phyloP scores from a whole-genome alignment of 2,329 filamentous ascomycete genomes.

The Aspergillus terreus region DNA sequence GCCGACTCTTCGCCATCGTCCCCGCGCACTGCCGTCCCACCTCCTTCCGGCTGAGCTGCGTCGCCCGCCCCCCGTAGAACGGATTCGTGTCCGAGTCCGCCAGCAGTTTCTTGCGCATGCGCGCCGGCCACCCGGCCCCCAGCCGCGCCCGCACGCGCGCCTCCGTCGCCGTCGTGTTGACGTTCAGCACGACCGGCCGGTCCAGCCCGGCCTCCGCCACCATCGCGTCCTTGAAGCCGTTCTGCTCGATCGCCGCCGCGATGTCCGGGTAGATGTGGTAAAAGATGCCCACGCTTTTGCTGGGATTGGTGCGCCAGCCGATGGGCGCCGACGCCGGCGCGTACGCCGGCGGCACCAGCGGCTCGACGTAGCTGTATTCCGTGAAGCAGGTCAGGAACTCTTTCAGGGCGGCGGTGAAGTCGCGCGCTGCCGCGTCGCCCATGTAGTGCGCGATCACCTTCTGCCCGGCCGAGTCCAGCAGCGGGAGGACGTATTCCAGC shows the following conservation, averaged over 20 bases:
- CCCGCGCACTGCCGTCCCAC: not conserved
- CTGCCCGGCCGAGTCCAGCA: not conserved
- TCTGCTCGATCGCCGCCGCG: not conserved
- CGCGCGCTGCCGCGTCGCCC: not conserved
- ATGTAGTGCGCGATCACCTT: not conserved
- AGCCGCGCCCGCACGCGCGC: not conserved
- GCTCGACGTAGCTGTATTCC: not conserved
- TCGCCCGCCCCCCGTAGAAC: not conserved
- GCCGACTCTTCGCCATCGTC: not conserved
- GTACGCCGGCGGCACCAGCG: not conserved
- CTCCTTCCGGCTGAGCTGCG: not conserved
- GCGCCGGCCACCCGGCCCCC: not conserved
- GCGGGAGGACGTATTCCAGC: not conserved
- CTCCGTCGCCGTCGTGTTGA: not conserved
- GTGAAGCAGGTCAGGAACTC: not conserved
- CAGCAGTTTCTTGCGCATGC: not conserved
- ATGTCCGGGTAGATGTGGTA: conserved; percentile 1
- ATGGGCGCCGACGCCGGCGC: not conserved
- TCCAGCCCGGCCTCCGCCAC: not conserved
- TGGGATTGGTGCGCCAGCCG: not conserved
- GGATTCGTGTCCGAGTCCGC: not conserved
- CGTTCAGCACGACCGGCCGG: not conserved
- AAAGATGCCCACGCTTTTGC: not conserved
- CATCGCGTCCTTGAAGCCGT: not conserved
- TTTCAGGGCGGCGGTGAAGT: not conserved